Evolutionary conservation across 805 yeast genomes (phyloP).

Genomic region (Komagataella ulmi): DNA sequence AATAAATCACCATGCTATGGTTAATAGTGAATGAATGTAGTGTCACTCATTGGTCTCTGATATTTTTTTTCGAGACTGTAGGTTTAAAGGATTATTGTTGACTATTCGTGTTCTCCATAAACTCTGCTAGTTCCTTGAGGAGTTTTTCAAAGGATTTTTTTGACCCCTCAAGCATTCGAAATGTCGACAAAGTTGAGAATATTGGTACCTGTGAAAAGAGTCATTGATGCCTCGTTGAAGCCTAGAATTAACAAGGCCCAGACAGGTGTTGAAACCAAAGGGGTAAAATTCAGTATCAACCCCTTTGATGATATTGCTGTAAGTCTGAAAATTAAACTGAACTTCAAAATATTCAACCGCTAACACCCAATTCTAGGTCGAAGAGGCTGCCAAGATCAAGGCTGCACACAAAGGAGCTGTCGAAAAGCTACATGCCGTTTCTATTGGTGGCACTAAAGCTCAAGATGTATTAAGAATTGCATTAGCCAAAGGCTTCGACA

Average conservation of each 20-base stretch:
- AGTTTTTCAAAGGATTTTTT: background rate
- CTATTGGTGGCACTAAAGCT: conserved; percentile 77
- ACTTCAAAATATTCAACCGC: background rate
- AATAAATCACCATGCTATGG: background rate
- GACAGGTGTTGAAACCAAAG: conserved; percentile 77
- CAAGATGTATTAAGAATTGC: conserved; percentile 85
- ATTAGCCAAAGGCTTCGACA: conserved; percentile 89
- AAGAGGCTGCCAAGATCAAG: conserved; percentile 76
- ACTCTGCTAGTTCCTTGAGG: background rate
- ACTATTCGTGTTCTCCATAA: background rate
- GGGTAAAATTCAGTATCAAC: conserved; percentile 84
- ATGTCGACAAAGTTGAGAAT: conserved; percentile 47
- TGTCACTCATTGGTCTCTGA: background rate
- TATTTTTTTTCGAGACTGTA: background rate
- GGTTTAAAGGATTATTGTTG: background rate
- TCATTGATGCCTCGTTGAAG: conserved; percentile 84
- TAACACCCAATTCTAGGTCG: conserved; percentile 24
- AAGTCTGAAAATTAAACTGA: conserved; percentile 2
- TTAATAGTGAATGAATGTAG: background rate
- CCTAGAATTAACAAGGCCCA: conserved; percentile 84
- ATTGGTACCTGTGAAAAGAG: conserved; percentile 90
- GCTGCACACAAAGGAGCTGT: conserved; percentile 54
- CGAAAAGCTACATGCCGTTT: conserved; percentile 78
- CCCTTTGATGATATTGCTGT: conserved; percentile 96
- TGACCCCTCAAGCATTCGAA: background rate